Conservation (phyloP, 139 green algal genomes). For the Pleodorina starrii region DNA sequence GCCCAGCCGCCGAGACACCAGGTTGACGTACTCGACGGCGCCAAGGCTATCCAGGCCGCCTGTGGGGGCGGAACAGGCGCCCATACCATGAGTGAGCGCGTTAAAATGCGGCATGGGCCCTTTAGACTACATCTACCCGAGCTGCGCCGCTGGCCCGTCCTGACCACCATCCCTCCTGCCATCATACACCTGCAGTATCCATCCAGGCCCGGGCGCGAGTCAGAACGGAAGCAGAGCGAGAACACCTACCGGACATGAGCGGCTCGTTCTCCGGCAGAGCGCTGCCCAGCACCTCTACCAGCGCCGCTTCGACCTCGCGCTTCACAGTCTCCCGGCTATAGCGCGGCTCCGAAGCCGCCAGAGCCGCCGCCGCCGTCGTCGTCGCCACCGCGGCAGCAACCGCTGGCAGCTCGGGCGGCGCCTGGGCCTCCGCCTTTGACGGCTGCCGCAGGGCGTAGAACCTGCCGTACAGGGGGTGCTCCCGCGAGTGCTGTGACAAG, state of each 20-base stretch:
- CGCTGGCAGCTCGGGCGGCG: not conserved
- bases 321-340: constrained; percentile 45
- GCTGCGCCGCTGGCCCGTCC: too few relatives aligned
- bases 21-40: constrained; percentile 85
- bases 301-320: constrained; percentile 59
- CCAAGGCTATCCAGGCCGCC: constrained; percentile 87
- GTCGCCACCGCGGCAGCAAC: not conserved
- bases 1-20: constrained; percentile 64
- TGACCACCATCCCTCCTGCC: too few relatives aligned
- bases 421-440: not conserved
- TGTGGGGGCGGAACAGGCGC: constrained; percentile 19
- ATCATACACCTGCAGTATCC: too few relatives aligned
- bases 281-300: constrained; percentile 74
- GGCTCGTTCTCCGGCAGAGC: constrained; percentile 68
- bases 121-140: too few relatives aligned
- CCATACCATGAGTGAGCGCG: too few relatives aligned
- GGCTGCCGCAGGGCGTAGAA: constrained; percentile 42
- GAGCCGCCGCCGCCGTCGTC: not conserved
- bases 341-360: not conserved
- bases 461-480: constrained; percentile 40
- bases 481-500: not conserved
- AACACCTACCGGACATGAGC: constrained; percentile 80
- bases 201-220: too few relatives aligned
- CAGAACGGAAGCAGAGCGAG: too few relatives aligned
- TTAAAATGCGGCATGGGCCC: too few relatives aligned